Percentiles rank a stretch among this genome's conserved stretches.
Evolutionary conservation across 345 rosid species (phyloP).

Genomic region (Camelina laxa): DNA sequence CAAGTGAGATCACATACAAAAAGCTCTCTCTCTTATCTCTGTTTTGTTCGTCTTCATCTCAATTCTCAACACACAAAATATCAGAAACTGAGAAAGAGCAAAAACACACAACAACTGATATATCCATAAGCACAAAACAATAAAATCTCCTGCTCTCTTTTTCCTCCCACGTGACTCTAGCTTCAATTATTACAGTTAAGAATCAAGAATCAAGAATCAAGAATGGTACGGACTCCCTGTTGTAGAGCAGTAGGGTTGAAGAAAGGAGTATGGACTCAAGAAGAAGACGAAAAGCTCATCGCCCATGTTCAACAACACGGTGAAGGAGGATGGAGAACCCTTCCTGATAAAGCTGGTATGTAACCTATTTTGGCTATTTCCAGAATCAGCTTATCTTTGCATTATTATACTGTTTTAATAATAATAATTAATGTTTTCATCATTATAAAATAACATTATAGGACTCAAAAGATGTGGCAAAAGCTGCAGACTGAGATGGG

Average conservation of each 20-base stretch:
- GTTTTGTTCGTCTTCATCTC: neutral
- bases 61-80: neutral
- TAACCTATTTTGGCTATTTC: too few species aligned
- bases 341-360: constrained; percentile 55
- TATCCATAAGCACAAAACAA: neutral
- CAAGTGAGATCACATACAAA: constrained; percentile 1
- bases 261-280: constrained; percentile 56
- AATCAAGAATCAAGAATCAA: constrained; percentile 32
- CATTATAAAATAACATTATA: constrained; percentile 1
- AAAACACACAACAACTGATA: constrained; percentile 11
- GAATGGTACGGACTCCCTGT: constrained; percentile 51
- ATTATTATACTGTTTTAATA: neutral
- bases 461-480: constrained; percentile 58
- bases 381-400: constrained; percentile 16
- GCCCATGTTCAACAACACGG: constrained; percentile 44
- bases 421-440: constrained; percentile 4
- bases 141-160: neutral
- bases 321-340: constrained; percentile 55
- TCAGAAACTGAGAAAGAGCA: neutral
- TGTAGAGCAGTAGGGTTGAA: constrained; percentile 46
- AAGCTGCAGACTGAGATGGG: constrained; percentile 58
- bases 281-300: constrained; percentile 52
- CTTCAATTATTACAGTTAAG: constrained; percentile 8
- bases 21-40: constrained; percentile 15
- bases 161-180: neutral